Percentiles rank a stretch among this genome's conserved stretches.
These are phyloP conservation scores for Yarrowia osloensis DNA, from an alignment of 805 yeast species.

Conservation along the genomic window DNA sequence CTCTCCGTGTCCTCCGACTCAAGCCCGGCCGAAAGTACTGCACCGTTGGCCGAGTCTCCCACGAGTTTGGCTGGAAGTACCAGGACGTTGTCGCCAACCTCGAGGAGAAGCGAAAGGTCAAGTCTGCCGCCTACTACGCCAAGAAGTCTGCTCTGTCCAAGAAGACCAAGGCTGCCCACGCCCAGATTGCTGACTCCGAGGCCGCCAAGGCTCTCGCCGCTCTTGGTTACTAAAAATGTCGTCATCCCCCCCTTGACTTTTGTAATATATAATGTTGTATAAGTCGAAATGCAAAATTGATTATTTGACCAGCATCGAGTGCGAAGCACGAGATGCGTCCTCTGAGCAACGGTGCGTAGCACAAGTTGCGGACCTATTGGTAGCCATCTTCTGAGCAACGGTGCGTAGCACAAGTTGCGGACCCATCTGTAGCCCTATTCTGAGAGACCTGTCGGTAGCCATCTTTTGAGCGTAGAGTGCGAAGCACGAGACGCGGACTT, in stretches of 20 bases:
- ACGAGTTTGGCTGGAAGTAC: constrained; percentile 99
- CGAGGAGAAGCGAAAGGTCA: constrained; percentile 99
- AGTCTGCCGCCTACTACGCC: constrained; percentile 98
- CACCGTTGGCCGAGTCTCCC: constrained; percentile 93
- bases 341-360: not conserved
- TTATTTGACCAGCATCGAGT: not conserved
- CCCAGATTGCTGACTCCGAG: constrained; percentile 85
- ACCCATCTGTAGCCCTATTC: no score
- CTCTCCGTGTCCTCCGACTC: constrained; percentile 97
- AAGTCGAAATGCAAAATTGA: constrained; percentile 19
- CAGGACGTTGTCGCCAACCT: constrained; percentile 95
- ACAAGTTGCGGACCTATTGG: not conserved
- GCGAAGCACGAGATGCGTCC: not conserved
- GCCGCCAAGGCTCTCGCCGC: constrained; percentile 92
- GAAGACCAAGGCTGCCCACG: constrained; percentile 85
- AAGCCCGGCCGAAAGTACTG: constrained; percentile 99
- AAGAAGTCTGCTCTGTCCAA: constrained; percentile 95
- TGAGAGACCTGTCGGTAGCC: no score
- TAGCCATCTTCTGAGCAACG: no score
- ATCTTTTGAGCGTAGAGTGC: no score
- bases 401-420: no score
- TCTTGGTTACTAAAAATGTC: constrained; percentile 81
- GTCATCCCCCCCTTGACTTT: constrained; percentile 12
- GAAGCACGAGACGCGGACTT: no score
- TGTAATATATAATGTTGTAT: not conserved